Evolutionary conservation across 2,329 filamentous ascomycete genomes (phyloP).

Genomic region (Pyrenophora tritici-repentis): DNA sequence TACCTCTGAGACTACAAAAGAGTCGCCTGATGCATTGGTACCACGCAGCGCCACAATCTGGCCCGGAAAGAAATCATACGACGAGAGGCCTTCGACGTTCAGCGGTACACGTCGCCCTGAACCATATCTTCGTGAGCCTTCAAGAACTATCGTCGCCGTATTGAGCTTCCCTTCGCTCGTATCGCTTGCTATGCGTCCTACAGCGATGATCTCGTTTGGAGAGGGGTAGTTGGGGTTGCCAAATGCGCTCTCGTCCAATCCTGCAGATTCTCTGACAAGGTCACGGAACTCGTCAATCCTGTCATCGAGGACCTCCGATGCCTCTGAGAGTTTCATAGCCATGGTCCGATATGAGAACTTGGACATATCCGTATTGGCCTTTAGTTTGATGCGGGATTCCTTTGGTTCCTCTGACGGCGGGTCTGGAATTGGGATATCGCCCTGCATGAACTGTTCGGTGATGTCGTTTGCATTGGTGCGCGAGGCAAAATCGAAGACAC

Average conservation of each 20-base stretch:
- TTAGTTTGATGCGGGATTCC: constrained; percentile 81
- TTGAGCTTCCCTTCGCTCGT: constrained; percentile 85
- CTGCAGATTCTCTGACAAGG: constrained; percentile 74
- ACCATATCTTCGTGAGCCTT: constrained; percentile 83
- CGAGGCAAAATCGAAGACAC: constrained; percentile 71
- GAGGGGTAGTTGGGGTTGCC: constrained; percentile 85
- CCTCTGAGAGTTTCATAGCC: constrained; percentile 91
- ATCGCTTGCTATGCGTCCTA: constrained; percentile 91
- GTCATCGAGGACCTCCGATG: constrained; percentile 92
- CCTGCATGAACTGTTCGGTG: constrained; percentile 77
- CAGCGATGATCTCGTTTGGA: constrained; percentile 83
- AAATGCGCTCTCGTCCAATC: constrained; percentile 78
- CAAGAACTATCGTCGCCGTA: constrained; percentile 80
- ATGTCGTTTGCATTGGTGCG: constrained; percentile 80
- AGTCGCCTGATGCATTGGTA: constrained; percentile 82
- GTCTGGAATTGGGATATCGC: constrained; percentile 69
- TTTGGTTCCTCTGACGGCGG: constrained; percentile 72
- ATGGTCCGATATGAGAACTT: constrained; percentile 92
- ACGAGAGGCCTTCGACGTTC: constrained; percentile 70
- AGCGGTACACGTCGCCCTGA: constrained; percentile 81
- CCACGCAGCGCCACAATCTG: constrained; percentile 89
- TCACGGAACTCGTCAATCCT: constrained; percentile 86
- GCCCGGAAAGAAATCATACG: constrained; percentile 88
- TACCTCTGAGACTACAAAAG: constrained; percentile 79
- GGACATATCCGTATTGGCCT: constrained; percentile 83